These are phyloP conservation scores for Filobasidium wieringae DNA, from an alignment of 768 basidiomycete genomes.

Conservation along the genomic window DNA sequence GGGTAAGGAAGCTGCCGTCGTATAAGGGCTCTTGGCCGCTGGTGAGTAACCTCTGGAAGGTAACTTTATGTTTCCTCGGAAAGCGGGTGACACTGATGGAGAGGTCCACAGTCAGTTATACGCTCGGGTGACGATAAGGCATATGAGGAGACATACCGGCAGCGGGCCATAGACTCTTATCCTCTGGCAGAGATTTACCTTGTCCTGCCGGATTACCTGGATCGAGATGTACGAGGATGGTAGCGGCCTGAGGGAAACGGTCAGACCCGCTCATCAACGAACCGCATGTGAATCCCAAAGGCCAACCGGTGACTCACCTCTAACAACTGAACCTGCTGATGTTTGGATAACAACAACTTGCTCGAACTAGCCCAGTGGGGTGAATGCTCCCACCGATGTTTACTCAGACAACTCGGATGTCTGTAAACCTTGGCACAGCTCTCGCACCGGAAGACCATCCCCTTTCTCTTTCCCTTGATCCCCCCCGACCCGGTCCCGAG, in stretches of 20 bases:
- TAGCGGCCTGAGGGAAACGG: slow-evolving; percentile 56
- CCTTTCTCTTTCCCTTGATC: slow-evolving; percentile 56
- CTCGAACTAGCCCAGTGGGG: slow-evolving; percentile 90
- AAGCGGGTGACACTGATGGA: slow-evolving; percentile 12
- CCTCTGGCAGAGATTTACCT: slow-evolving; percentile 75
- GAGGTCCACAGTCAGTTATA: too few species aligned
- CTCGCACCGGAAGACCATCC: slow-evolving; percentile 80
- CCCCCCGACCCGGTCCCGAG: slow-evolving; percentile 36
- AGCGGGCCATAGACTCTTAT: slow-evolving; percentile 77
- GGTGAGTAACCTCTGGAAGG: slow-evolving; percentile 26
- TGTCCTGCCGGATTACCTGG: slow-evolving; percentile 46
- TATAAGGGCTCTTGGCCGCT: slow-evolving; percentile 25
- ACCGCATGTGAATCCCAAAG: background rate
- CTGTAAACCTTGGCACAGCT: slow-evolving; percentile 74
- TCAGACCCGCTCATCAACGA: slow-evolving; percentile 2
- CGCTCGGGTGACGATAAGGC: too few species aligned
- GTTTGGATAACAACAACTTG: slow-evolving; percentile 82
- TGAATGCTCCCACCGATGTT: slow-evolving; percentile 96
- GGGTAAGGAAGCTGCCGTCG: slow-evolving; percentile 22
- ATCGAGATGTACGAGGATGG: slow-evolving; percentile 79
- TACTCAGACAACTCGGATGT: slow-evolving; percentile 88
- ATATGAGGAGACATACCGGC: slow-evolving; percentile 4
- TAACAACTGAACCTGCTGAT: slow-evolving; percentile 91
- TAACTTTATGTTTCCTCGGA: slow-evolving; percentile 11
- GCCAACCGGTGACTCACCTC: slow-evolving; percentile 49